Percentiles rank a stretch among this genome's conserved stretches.
These are phyloP conservation scores for Orbilia quercus DNA, from an alignment of 2,329 filamentous ascomycete species.

Conservation along the genomic window DNA sequence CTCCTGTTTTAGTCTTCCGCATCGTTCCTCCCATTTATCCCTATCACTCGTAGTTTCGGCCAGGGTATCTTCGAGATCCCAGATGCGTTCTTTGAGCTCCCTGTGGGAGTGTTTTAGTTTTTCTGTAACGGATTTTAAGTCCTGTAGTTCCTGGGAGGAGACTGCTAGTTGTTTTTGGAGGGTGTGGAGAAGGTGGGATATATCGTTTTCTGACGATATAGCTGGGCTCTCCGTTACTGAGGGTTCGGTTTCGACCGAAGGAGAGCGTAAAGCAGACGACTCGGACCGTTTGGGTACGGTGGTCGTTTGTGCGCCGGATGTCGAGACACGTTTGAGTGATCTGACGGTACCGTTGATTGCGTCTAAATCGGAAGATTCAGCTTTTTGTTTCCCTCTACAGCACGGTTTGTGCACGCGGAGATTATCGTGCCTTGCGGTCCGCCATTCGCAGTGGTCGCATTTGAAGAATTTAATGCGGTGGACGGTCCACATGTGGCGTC, in stretches of 20 bases:
- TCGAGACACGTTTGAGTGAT: not conserved
- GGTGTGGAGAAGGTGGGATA: too few species aligned
- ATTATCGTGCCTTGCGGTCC: slow-evolving; percentile 18
- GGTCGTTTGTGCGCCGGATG: too few species aligned
- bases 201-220: too few species aligned
- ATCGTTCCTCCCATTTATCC: not conserved
- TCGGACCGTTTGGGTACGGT: too few species aligned
- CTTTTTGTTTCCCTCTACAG: slow-evolving; percentile 8
- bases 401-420: not conserved
- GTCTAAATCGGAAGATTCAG: not conserved
- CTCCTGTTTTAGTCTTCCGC: not conserved
- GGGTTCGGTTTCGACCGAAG: not conserved
- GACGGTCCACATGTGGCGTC: slow-evolving; percentile 14
- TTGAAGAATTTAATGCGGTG: slow-evolving; percentile 5
- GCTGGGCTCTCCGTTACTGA: not conserved
- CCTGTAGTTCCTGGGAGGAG: not conserved
- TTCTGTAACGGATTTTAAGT: not conserved
- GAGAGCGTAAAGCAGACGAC: too few species aligned
- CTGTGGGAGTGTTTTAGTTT: not conserved
- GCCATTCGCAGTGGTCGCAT: slow-evolving; percentile 11
- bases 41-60: not conserved
- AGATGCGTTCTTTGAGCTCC: not conserved
- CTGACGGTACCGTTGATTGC: not conserved
- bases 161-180: not conserved
- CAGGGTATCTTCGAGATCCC: not conserved